These are phyloP conservation scores for Quercus aquifolioides DNA, from an alignment of 306 rosid species.

Conservation along the genomic window DNA sequence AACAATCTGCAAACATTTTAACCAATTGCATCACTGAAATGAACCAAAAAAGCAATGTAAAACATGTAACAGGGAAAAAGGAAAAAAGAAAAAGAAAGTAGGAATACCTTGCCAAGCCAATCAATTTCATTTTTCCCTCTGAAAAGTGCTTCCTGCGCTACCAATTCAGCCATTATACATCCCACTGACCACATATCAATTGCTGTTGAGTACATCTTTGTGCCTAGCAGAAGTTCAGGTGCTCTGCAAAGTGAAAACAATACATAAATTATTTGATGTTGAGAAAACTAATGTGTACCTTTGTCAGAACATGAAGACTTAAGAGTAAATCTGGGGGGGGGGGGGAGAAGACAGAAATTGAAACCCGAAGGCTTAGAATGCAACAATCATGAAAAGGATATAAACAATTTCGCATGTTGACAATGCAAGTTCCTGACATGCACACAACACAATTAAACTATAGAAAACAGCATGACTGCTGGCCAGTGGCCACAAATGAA, in stretches of 20 bases:
- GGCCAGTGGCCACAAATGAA: background rate
- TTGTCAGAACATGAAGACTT: background rate
- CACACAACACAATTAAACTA: background rate
- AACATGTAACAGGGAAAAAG: background rate
- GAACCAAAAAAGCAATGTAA: background rate
- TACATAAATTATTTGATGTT: background rate
- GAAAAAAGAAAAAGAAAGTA: background rate
- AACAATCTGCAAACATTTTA: slow-evolving; percentile 55
- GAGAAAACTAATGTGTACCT: background rate
- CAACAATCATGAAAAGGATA: background rate
- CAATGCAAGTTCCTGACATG: background rate
- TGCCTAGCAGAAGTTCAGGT: slow-evolving; percentile 79
- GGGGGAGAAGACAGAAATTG: background rate
- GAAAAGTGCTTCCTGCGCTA: slow-evolving; percentile 77
- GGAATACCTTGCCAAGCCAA: slow-evolving; percentile 69
- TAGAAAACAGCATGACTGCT: background rate
- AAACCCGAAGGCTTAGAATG: background rate
- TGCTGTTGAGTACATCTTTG: slow-evolving; percentile 83
- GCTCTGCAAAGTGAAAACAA: slow-evolving; percentile 52
- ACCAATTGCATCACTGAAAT: slow-evolving; percentile 10
- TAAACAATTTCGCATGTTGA: background rate
- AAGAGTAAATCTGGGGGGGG: background rate
- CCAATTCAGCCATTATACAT: slow-evolving; percentile 88
- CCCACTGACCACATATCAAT: slow-evolving; percentile 98
- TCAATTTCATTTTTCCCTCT: slow-evolving; percentile 76